phyloP scores from a whole-genome alignment of 225 moss, liverwort and hornwort genomes.

The Marchantia polymorpha region DNA sequence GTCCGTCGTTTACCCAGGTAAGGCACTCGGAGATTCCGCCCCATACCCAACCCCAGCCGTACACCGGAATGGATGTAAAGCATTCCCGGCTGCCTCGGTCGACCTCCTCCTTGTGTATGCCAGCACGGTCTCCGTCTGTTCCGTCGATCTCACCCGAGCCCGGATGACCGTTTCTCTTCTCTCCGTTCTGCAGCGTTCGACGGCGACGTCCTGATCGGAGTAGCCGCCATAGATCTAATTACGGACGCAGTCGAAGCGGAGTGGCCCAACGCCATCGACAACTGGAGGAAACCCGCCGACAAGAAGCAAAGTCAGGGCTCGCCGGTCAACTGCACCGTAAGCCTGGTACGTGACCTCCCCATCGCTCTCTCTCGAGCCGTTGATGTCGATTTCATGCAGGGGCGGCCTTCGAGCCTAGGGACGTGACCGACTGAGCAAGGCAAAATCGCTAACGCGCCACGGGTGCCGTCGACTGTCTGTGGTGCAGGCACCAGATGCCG shows the following conservation, averaged over 20 bases:
- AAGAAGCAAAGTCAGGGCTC: background rate
- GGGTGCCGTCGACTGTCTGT: background rate
- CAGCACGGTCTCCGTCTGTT: background rate
- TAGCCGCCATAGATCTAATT: conserved; percentile 2
- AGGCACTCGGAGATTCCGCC: background rate
- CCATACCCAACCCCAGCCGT: too few species aligned
- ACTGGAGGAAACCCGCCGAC: background rate
- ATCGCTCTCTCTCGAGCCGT: too few species aligned
- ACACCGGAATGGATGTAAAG: too few species aligned
- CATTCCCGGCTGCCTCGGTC: too few species aligned
- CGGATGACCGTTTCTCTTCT: background rate
- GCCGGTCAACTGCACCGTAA: background rate
- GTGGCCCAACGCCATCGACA: background rate
- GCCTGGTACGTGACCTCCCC: background rate
- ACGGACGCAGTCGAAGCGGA: background rate
- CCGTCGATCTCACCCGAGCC: background rate
- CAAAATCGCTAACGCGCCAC: background rate
- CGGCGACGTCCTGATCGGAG: conserved; percentile 13
- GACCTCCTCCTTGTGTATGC: background rate
- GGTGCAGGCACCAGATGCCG: background rate
- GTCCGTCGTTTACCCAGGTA: conserved; percentile 22
- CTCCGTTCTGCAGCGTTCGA: conserved; percentile 13
- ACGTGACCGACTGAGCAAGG: background rate
- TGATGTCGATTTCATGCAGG: background rate
- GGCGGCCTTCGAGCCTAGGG: background rate